These are phyloP conservation scores for Entrophospora sp. DNA, from an alignment of 192 early-diverging fungal species.

Conservation along the genomic window DNA sequence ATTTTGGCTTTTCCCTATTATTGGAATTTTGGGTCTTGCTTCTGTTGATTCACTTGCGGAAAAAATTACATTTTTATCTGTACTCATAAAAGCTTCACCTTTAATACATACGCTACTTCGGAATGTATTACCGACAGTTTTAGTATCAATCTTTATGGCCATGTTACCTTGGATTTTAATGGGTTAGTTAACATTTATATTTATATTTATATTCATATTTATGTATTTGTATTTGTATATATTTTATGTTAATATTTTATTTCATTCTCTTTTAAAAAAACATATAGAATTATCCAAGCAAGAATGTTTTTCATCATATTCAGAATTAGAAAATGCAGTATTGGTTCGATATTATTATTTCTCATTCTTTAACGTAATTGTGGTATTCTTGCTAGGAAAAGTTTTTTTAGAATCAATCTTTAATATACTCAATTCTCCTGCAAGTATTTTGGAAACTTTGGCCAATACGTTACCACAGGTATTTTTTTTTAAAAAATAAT, in stretches of 20 bases:
- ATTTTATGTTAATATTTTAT: neutral
- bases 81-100: constrained; percentile 35
- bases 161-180: constrained; percentile 48
- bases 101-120: constrained; percentile 38
- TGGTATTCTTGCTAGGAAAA: constrained; percentile 51
- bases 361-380: constrained; percentile 53
- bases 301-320: constrained; percentile 48
- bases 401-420: constrained; percentile 45
- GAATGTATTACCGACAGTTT: constrained; percentile 49
- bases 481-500: neutral
- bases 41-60: constrained; percentile 40
- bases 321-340: constrained; percentile 44
- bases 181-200: constrained; percentile 22
- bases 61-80: constrained; percentile 35
- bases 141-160: constrained; percentile 44
- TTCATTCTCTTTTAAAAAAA: neutral
- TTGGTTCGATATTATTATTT: constrained; percentile 50
- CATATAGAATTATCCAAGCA: constrained; percentile 49
- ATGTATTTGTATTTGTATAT: neutral
- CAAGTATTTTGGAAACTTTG: constrained; percentile 39
- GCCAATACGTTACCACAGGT: constrained; percentile 36
- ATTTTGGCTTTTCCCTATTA: constrained; percentile 57
- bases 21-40: constrained; percentile 46
- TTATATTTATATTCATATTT: no score
- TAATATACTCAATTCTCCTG: constrained; percentile 37